phyloP scores from a whole-genome alignment of 306 rosid genomes.

The Sechiopsis laciniata region DNA sequence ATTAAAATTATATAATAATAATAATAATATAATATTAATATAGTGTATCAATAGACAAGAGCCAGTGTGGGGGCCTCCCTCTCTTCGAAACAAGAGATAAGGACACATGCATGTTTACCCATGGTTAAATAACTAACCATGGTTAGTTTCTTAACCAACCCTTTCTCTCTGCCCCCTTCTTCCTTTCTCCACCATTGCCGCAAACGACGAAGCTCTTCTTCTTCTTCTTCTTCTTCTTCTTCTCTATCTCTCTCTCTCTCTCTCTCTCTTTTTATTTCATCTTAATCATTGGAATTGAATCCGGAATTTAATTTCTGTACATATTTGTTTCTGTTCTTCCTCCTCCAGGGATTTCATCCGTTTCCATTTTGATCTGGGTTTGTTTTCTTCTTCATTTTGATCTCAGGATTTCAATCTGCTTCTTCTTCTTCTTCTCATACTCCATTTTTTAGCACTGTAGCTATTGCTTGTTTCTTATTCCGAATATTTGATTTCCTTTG shows the following conservation, averaged over 20 bases:
- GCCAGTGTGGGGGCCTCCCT: neutral
- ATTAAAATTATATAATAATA: no score
- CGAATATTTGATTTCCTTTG: neutral
- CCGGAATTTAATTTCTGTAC: constrained; percentile 6
- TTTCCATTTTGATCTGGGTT: neutral
- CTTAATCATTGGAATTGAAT: constrained; percentile 8
- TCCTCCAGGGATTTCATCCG: neutral
- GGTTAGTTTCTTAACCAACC: constrained; percentile 25
- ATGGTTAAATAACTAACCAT: constrained; percentile 33
- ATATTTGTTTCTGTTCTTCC: neutral
- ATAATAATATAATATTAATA: no score
- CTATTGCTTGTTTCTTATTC: neutral
- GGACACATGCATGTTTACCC: constrained; percentile 60
- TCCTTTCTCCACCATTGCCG: neutral
- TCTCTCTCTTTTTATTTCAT: neutral
- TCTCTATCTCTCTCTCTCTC: neutral
- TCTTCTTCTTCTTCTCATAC: neutral
- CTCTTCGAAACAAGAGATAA: neutral
- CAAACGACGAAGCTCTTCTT: neutral
- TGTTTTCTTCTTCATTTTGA: neutral
- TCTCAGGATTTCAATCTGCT: neutral
- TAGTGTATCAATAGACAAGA: neutral
- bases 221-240: neutral
- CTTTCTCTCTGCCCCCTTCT: neutral
- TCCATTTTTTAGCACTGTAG: neutral